Evolutionary conservation across 768 basidiomycete species (phyloP).

Genomic region (Phlegmacium glaucopus): DNA sequence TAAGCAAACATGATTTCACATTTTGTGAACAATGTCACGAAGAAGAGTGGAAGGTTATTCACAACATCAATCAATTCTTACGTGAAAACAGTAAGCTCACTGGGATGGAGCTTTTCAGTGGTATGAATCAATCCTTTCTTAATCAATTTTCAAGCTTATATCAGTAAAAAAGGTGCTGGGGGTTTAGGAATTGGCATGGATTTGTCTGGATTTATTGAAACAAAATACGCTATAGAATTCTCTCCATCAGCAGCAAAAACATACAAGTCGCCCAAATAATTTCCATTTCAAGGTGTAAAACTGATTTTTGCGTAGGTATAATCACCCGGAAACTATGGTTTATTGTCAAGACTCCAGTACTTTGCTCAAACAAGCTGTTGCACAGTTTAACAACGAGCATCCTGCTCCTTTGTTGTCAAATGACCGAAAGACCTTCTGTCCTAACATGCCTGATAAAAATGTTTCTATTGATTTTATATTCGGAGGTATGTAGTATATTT

Average conservation of each 20-base stretch:
- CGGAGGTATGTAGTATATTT: conserved; percentile 47
- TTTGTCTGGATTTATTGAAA: conserved; percentile 57
- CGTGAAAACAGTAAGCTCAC: conserved; percentile 42
- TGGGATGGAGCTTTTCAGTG: conserved; percentile 68
- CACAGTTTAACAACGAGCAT: conserved; percentile 37
- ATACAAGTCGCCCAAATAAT: conserved; percentile 33
- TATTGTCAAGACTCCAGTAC: conserved; percentile 64
- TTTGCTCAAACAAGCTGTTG: conserved; percentile 57
- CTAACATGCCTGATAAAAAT: conserved; percentile 52
- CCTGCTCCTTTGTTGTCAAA: conserved; percentile 38
- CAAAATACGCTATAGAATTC: conserved; percentile 68
- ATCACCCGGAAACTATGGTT: conserved; percentile 58
- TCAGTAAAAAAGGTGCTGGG: conserved; percentile 55
- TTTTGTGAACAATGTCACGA: conserved; percentile 39
- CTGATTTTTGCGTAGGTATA: conserved; percentile 38
- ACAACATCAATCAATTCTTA: conserved; percentile 27
- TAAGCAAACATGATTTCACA: conserved; percentile 23
- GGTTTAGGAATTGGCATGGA: conserved; percentile 69
- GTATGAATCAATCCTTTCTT: conserved; percentile 29
- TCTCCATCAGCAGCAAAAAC: conserved; percentile 61
- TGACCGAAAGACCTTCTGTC: conserved; percentile 31
- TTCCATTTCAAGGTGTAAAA: no score
- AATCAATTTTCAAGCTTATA: neutral
- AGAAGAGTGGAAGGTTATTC: conserved; percentile 27
- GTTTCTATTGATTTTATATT: conserved; percentile 69